phyloP scores from a whole-genome alignment of 2,329 filamentous ascomycete genomes.

The Aureobasidium pullulans region DNA sequence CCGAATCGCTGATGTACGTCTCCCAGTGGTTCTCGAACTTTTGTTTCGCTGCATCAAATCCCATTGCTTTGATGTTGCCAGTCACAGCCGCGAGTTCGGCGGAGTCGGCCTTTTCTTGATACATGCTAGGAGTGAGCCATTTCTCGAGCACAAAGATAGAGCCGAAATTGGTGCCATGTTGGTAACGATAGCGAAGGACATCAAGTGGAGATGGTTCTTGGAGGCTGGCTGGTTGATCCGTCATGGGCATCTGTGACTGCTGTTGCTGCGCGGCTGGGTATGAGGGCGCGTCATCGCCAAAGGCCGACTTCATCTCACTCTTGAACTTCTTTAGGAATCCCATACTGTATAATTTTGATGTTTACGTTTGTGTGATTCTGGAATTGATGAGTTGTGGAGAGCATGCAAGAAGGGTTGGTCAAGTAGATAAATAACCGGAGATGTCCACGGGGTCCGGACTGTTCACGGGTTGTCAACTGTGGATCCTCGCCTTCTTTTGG shows the following conservation, averaged over 20 bases:
- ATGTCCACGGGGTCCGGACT: not conserved
- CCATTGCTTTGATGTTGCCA: slow-evolving; percentile 39
- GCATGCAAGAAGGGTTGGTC: not conserved
- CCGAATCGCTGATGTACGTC: slow-evolving; percentile 42
- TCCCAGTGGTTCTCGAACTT: slow-evolving; percentile 50
- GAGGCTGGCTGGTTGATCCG: slow-evolving; percentile 26
- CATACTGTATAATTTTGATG: not conserved
- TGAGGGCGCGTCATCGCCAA: slow-evolving; percentile 9
- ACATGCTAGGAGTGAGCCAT: slow-evolving; percentile 49
- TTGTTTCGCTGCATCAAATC: slow-evolving; percentile 40
- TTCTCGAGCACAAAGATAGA: slow-evolving; percentile 54
- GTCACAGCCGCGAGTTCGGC: slow-evolving; percentile 49
- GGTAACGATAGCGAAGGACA: slow-evolving; percentile 50
- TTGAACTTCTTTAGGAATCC: slow-evolving; percentile 31
- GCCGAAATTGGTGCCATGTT: slow-evolving; percentile 53
- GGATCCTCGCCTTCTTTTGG: slow-evolving; percentile 6
- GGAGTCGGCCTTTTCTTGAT: slow-evolving; percentile 35
- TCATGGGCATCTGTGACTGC: slow-evolving; percentile 19
- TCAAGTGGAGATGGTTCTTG: slow-evolving; percentile 32
- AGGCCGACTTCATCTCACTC: slow-evolving; percentile 1
- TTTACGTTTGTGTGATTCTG: not conserved
- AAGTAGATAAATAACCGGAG: not conserved
- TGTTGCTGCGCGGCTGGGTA: slow-evolving; percentile 14
- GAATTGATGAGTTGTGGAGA: not conserved
- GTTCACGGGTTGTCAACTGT: not conserved